Evolutionary conservation across 169 alveolate species (phyloP).

Genomic region (Besnoitia besnoiti): DNA sequence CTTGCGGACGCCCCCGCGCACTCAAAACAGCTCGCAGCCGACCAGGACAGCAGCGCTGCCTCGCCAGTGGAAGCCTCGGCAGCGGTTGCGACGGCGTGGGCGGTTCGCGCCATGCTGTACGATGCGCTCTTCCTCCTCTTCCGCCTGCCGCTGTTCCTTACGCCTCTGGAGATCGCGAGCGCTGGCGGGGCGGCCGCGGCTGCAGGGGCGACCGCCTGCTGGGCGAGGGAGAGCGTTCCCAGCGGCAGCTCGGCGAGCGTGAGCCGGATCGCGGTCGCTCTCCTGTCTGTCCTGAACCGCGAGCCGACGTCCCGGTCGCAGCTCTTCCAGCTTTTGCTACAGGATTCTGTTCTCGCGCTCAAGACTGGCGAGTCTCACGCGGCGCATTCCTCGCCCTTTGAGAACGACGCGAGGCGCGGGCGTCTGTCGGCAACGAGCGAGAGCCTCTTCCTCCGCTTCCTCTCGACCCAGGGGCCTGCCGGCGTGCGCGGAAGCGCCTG

Average conservation of each 20-base stretch:
- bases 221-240: not conserved
- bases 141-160: not conserved
- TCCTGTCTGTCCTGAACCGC: not conserved
- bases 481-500: no score
- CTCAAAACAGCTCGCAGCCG: not conserved
- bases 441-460: not conserved
- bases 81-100: not conserved
- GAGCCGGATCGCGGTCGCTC: constrained; percentile 27
- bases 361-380: not conserved
- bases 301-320: not conserved
- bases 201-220: not conserved
- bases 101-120: constrained; percentile 18
- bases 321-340: not conserved
- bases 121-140: not conserved
- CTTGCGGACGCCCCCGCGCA: not conserved
- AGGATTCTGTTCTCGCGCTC: not conserved
- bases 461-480: not conserved
- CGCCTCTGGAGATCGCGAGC: not conserved
- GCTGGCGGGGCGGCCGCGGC: not conserved
- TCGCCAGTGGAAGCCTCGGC: not conserved
- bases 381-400: not conserved
- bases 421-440: not conserved
- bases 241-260: not conserved
- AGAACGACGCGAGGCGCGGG: not conserved
- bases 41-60: not conserved